phyloP scores from a whole-genome alignment of 164 flowering plant genomes.

The Chimonanthus praecox region DNA sequence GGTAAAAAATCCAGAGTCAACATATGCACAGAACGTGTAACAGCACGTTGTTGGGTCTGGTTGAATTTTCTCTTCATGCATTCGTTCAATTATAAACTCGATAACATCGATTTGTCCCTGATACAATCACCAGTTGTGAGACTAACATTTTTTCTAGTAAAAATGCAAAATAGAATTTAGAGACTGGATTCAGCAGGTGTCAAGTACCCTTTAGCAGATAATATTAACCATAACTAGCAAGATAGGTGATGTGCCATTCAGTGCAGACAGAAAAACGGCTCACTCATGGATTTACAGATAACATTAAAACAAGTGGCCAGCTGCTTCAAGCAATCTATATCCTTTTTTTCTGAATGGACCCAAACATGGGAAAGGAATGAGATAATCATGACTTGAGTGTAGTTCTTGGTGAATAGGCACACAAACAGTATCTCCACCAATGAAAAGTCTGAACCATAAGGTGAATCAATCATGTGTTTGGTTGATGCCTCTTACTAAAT shows the following conservation, averaged over 20 bases:
- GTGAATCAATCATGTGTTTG: too few species aligned
- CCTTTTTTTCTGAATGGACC: background rate
- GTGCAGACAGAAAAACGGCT: background rate
- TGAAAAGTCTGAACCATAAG: too few species aligned
- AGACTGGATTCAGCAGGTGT: background rate
- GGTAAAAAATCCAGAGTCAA: conserved; percentile 29
- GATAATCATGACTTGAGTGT: background rate
- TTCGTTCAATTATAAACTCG: conserved; percentile 58
- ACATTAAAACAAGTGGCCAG: too few species aligned
- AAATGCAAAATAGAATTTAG: background rate
- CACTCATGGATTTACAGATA: background rate
- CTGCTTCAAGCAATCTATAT: too few species aligned
- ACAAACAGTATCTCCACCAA: background rate
- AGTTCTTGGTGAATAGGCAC: background rate
- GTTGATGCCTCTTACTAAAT: background rate
- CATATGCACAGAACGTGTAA: conserved; percentile 60
- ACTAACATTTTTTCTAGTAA: background rate
- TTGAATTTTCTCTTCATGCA: conserved; percentile 56
- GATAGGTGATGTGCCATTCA: background rate
- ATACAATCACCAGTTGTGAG: conserved; percentile 5
- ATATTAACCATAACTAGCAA: background rate
- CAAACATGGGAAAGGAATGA: background rate
- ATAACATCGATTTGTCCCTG: conserved; percentile 74
- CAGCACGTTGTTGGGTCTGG: conserved; percentile 80
- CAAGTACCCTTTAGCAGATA: too few species aligned